These are phyloP conservation scores for Penicillium paxilli DNA, from an alignment of 495 filamentous ascomycete species.

Conservation along the genomic window DNA sequence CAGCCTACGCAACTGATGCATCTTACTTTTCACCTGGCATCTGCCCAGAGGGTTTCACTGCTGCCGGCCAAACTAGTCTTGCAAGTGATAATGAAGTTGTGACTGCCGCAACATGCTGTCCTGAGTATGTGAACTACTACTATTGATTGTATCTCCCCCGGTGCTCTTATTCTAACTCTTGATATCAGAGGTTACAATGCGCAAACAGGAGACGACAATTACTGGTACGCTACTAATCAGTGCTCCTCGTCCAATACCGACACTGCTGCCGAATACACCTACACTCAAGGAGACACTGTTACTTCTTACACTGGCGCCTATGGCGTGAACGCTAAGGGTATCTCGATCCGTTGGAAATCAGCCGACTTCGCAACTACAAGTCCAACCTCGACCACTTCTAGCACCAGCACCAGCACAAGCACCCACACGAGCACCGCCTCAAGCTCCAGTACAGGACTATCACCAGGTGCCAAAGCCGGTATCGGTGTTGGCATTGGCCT, in stretches of 20 bases:
- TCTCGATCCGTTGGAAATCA: slow-evolving; percentile 4
- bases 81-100: not conserved
- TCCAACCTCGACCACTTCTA: not conserved
- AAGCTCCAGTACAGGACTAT: not conserved
- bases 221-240: slow-evolving; percentile 3
- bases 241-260: slow-evolving; percentile 5
- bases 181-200: slow-evolving; percentile 3
- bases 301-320: not conserved
- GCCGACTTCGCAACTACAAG: not conserved
- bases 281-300: not conserved
- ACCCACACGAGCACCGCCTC: not conserved
- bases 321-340: slow-evolving; percentile 1
- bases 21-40: slow-evolving; percentile 13
- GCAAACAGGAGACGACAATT: not conserved
- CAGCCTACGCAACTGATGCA: not conserved
- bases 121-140: not conserved
- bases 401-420: not conserved
- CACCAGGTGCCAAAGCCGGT: not conserved
- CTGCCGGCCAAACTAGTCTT: slow-evolving; percentile 2
- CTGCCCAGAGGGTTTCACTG: slow-evolving; percentile 7
- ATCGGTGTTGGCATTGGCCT: not conserved
- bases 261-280: not conserved
- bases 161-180: not conserved
- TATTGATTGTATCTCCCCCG: not conserved
- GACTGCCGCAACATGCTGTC: slow-evolving; percentile 3